phyloP scores from a whole-genome alignment of 345 rosid species.

The Trapa bicornis region DNA sequence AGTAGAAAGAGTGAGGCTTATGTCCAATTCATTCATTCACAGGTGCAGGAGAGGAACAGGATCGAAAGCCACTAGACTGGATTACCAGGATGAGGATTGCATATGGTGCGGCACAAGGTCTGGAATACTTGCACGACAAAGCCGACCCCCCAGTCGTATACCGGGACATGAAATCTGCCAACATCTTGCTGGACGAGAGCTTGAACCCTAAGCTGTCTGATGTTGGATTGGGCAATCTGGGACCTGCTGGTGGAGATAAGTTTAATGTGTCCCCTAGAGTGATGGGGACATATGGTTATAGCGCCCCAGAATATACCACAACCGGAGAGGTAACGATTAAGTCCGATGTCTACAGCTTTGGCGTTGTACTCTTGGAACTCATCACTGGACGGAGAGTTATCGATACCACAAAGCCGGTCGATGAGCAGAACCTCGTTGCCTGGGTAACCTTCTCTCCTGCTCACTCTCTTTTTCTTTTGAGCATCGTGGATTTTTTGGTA shows the following conservation, averaged over 20 bases:
- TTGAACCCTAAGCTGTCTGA: slow-evolving; percentile 12
- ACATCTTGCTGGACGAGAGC: slow-evolving; percentile 8
- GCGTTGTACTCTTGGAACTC: slow-evolving; percentile 14
- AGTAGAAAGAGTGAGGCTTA: too few species aligned
- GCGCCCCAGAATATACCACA: slow-evolving; percentile 13
- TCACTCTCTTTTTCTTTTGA: neutral
- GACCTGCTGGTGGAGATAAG: slow-evolving; percentile 12
- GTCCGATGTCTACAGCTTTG: slow-evolving; percentile 16
- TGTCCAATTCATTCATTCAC: neutral
- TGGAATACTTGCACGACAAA: slow-evolving; percentile 15
- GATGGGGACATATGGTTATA: slow-evolving; percentile 16
- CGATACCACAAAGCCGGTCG: slow-evolving; percentile 9
- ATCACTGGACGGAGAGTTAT: slow-evolving; percentile 15
- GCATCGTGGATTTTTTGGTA: too few species aligned
- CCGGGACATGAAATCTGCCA: slow-evolving; percentile 14
- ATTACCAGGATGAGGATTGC: slow-evolving; percentile 15
- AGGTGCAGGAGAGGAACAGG: neutral
- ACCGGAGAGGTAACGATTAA: slow-evolving; percentile 13
- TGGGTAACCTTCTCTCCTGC: slow-evolving; percentile 7
- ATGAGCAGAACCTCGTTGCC: slow-evolving; percentile 13
- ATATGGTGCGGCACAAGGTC: slow-evolving; percentile 11
- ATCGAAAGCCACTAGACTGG: slow-evolving; percentile 9
- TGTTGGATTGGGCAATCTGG: slow-evolving; percentile 11
- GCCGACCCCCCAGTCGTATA: slow-evolving; percentile 13
- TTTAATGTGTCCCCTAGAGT: neutral